Evolutionary conservation across 495 filamentous ascomycete genomes (phyloP), one percentile per base, ranked within the genome.

Genomic region (Penicillium bovifimosum): DNA sequence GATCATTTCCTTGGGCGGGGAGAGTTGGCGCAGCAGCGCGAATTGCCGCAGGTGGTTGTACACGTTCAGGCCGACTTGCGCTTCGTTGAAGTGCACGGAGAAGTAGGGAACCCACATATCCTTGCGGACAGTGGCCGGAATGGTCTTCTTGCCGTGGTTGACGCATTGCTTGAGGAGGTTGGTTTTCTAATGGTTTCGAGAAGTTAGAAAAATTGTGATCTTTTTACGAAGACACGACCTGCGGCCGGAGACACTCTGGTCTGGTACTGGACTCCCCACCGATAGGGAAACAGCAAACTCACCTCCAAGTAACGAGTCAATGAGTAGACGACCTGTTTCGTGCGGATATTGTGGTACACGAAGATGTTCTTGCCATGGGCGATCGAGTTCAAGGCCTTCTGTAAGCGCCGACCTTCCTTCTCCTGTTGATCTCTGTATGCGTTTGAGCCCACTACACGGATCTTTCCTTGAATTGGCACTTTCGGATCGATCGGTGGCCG

Each of bases 91-190:
- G 59, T 82, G 72, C 35, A 96, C 82, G 35, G 85, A 78, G 52
- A 82, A 88, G 62, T 93, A 78, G 0, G 88, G 87, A n/a, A 69
- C 70, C 93, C 93, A 98, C 68, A 91, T 81, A 67, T 98, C 93
- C 72, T 90, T 91, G 53, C 93, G 90, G 39, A 97, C 70, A 43
- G 79, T 75, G 47, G 82, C 65, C 5, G 91, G 91, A 31, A 86
- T 77, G 54, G 88, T 86, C 63, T 98, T 93, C 72, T 96, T 96
- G 75, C 91, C 93, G 44, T 90, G 84, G 77, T 83, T 96, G 57
- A 89, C 76, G 53, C 96, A 71, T 70, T 98, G 93, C 42, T 76
- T 73, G 49, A 95, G 69, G 51, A 83, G 73, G 52, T 73, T 78
- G 68, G 80, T 81, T 72, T 86, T 78, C 86, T 89, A 55, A 3